Base-by-base conservation (phyloP, 1,284 basidiomycete species). In the Fistulinella cinereoalba region DNA sequence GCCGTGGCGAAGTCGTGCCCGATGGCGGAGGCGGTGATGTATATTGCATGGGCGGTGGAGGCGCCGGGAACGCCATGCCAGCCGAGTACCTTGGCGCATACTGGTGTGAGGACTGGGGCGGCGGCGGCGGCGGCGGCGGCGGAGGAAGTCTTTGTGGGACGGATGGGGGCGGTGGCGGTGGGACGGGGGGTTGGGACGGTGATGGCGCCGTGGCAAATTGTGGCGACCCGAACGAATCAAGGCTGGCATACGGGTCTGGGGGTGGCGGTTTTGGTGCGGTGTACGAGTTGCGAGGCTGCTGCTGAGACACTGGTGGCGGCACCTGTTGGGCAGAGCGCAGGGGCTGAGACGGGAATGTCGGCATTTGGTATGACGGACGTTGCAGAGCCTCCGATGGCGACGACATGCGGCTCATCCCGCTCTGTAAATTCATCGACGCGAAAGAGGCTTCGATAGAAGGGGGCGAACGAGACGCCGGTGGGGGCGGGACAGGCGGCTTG, bases 231-330 rank as follows among this genome's bases (percentile, higher is more conserved):
- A 82, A 77, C 53, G 77, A 57, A 4, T 71, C 69, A 1, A 83
- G 66, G 42, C 57, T 70, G 0, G 76, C 77, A 47, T 83, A 84
- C 2, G 81, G 80, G 60, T 83, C 79, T 33, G 68, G 56, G 1
- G 33, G 5, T n/a, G 70, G 64, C 23, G 58, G 55, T 1, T 48
- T 60, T 3, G 60, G 51, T 2, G 56, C 51, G 15, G 51, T 49
- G 23, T 71, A 65, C n/a, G 68, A 54, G 10, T 64, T 59, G 37
- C 71, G 71, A 21, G 68, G 64, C 7, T 61, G 42, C 34, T 69
- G 69, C 4, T 67, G 56, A 10, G 71, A 71, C 33, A n/a, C 13
- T 21, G 71, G 70, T 0, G 72, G 73, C 0, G 71, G 69, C 28
- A 60, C 25, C 16, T 58, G 57, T 37, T 68, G 59, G 12, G 55